A percentile compares a stretch with the other conserved stretches of the same genome.
These are phyloP conservation scores for Nymphaea colorata DNA, from an alignment of 164 flowering plant genomes.

Conservation along the genomic window DNA sequence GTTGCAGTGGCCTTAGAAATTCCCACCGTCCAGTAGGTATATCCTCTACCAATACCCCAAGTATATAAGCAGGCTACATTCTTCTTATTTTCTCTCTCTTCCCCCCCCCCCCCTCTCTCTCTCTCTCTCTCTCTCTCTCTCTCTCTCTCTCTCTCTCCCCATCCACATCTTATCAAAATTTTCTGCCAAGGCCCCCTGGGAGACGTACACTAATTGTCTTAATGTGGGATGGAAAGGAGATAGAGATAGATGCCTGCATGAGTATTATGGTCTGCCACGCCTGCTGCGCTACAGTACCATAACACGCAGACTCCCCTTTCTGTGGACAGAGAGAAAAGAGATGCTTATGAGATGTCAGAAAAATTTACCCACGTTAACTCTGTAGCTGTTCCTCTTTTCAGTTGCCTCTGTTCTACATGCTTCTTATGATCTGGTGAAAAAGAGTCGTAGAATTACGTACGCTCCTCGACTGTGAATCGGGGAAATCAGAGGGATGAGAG, in stretches of 20 bases:
- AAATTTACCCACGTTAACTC: neutral
- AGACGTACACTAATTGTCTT: neutral
- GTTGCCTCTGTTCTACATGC: neutral
- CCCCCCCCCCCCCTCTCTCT: no score
- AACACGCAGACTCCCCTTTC: neutral
- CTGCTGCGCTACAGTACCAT: neutral
- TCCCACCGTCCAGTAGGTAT: no score
- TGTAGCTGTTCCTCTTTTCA: neutral
- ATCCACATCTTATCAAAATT: no score
- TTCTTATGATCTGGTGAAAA: neutral
- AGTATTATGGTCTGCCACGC: neutral
- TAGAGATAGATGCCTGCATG: neutral
- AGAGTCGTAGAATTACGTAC: neutral
- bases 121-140: no score
- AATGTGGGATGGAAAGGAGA: neutral
- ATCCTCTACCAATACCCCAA: no score
- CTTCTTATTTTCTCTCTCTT: no score
- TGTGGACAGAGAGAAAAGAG: neutral
- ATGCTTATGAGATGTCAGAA: neutral
- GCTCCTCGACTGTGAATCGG: neutral
- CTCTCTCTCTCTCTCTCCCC: no score
- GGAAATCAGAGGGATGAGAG: neutral
- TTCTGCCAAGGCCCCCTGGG: neutral
- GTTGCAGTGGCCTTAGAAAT: no score
- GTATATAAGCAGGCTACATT: no score